Conservation (phyloP, 345 rosid genomes). For the Psidium friedrichsthalianum region DNA sequence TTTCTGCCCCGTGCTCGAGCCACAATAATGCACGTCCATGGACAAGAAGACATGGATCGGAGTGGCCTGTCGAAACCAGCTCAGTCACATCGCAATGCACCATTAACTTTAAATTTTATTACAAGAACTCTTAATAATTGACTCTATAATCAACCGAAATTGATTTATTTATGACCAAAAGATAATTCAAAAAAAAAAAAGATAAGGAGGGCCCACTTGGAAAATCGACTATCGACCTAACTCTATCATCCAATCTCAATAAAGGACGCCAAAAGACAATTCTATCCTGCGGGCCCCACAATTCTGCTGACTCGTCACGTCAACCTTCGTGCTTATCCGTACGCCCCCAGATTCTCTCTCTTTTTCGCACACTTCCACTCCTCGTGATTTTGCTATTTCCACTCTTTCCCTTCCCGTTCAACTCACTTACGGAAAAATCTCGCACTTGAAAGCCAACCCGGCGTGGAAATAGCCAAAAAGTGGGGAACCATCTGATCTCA, state of each 20-base stretch:
- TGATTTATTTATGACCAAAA: background rate
- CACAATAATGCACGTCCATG: background rate
- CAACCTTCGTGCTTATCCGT: background rate
- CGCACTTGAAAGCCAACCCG: background rate
- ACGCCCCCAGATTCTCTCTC: background rate
- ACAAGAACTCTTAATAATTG: background rate
- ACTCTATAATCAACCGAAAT: background rate
- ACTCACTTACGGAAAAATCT: fast-evolving
- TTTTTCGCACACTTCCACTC: background rate
- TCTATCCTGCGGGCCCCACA: background rate
- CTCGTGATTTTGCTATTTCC: background rate
- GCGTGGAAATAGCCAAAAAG: background rate
- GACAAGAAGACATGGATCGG: background rate
- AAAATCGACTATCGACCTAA: background rate
- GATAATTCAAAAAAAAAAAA: background rate
- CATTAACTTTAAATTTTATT: background rate
- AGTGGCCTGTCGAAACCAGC: background rate
- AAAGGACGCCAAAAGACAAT: background rate
- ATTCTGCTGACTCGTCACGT: background rate
- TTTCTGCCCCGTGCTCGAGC: background rate
- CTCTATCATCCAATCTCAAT: background rate
- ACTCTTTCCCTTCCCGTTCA: background rate
- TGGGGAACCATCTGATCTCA: background rate
- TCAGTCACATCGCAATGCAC: background rate
- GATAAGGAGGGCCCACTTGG: background rate